Evolutionary conservation across 1,284 basidiomycete genomes (phyloP).

Genomic region (Ceratobasidium sp.): DNA sequence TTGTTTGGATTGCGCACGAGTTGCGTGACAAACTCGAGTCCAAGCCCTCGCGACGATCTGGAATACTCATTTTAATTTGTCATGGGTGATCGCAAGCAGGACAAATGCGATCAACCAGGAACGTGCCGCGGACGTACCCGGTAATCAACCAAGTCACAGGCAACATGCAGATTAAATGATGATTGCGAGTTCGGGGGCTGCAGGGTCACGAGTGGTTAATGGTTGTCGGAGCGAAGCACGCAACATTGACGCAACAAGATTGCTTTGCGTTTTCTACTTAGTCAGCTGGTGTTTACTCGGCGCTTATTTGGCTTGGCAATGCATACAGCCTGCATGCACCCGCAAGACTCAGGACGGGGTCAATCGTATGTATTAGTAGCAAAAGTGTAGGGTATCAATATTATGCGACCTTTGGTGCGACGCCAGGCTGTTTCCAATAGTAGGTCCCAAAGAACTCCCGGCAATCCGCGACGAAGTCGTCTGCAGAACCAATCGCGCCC

Average conservation of each 20-base stretch:
- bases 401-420: background rate
- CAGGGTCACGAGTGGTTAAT: background rate
- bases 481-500: slow-evolving; percentile 14
- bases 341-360: background rate
- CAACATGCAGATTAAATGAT: background rate
- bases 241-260: background rate
- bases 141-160: slow-evolving; percentile 39
- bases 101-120: background rate
- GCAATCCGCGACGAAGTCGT: slow-evolving; percentile 27
- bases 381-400: background rate
- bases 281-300: background rate
- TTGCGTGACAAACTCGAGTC: slow-evolving; percentile 60
- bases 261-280: background rate
- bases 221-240: background rate
- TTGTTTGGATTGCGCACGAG: slow-evolving; percentile 56
- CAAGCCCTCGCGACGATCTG: slow-evolving; percentile 59
- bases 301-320: background rate
- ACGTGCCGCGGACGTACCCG: slow-evolving; percentile 16
- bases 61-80: background rate
- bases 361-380: background rate
- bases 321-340: background rate
- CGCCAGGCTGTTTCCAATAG: slow-evolving; percentile 8
- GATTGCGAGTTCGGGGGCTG: background rate
- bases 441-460: slow-evolving; percentile 9
- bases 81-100: background rate